Evolutionary conservation across 1,284 basidiomycete species (phyloP).

Genomic region (Grifola frondosa): DNA sequence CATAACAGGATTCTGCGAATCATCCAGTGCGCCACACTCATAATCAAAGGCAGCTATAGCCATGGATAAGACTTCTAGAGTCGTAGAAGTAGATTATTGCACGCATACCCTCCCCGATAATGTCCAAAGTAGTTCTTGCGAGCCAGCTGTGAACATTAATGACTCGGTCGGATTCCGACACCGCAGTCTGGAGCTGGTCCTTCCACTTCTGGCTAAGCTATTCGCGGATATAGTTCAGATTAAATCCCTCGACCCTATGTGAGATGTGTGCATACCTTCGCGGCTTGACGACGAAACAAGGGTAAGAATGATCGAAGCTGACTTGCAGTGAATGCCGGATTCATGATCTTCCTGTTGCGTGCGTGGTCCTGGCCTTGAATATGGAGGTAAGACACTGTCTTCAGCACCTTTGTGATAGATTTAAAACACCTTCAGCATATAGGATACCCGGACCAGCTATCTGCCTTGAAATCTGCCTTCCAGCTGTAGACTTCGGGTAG

Average conservation of each 20-base stretch:
- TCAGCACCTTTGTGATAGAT: no score
- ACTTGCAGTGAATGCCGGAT: slow-evolving; percentile 42
- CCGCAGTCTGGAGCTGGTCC: slow-evolving; percentile 11
- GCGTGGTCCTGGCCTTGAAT: slow-evolving; percentile 41
- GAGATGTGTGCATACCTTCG: slow-evolving; percentile 35
- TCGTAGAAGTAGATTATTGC: background rate
- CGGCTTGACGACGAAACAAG: slow-evolving; percentile 43
- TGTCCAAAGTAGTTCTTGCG: slow-evolving; percentile 44
- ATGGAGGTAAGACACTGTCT: no score
- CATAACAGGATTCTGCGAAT: slow-evolving; percentile 27
- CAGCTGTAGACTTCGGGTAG: slow-evolving; percentile 32
- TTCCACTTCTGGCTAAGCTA: slow-evolving; percentile 25
- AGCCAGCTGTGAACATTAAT: slow-evolving; percentile 42
- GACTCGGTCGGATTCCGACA: slow-evolving; percentile 3
- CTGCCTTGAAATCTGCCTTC: slow-evolving; percentile 26
- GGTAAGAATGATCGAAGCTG: slow-evolving; percentile 48
- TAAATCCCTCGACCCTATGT: no score
- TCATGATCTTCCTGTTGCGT: slow-evolving; percentile 41
- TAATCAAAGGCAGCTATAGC: slow-evolving; percentile 30
- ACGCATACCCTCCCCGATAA: slow-evolving; percentile 41
- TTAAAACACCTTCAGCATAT: slow-evolving; percentile 36
- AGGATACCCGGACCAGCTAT: slow-evolving; percentile 31
- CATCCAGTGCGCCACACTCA: slow-evolving; percentile 29
- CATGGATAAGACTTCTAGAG: background rate
- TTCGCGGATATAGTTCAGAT: background rate